Conservation (phyloP, 352 stramenopile species). For the Globisporangium nunn region DNA sequence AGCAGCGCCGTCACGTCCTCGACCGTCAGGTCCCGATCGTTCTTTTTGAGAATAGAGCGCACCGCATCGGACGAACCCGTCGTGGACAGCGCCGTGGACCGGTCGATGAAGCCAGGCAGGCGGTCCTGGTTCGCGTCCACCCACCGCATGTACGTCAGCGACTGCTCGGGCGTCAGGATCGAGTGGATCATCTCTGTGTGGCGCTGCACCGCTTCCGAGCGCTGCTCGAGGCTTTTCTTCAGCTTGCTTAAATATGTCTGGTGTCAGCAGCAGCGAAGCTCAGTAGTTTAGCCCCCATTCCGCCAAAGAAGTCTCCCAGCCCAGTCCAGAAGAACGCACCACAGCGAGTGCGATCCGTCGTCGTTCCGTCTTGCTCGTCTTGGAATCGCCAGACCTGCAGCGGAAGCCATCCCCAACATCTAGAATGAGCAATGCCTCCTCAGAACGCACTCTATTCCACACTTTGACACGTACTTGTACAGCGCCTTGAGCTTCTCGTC, state of each 20-base stretch:
- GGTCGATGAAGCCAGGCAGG: conserved; percentile 57
- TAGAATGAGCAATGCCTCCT: neutral
- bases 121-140: conserved; percentile 74
- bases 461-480: conserved; percentile 57
- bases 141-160: conserved; percentile 77
- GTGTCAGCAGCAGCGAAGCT: neutral
- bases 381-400: conserved; percentile 61
- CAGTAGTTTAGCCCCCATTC: neutral
- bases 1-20: conserved; percentile 81
- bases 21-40: conserved; percentile 81
- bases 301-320: neutral
- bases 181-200: conserved; percentile 80
- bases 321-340: conserved; percentile 25
- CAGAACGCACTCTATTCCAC: no score
- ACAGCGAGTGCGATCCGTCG: conserved; percentile 76
- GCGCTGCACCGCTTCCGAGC: conserved; percentile 69
- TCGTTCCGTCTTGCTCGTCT: conserved; percentile 77
- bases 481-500: conserved; percentile 86
- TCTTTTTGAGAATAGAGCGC: conserved; percentile 73
- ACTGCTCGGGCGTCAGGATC: conserved; percentile 81
- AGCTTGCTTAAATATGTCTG: conserved; percentile 88
- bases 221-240: conserved; percentile 74
- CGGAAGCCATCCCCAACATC: neutral
- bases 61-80: conserved; percentile 53
- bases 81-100: conserved; percentile 44